Base-by-base conservation (phyloP, 257 asterid genomes). In the Salvia hispanica region DNA sequence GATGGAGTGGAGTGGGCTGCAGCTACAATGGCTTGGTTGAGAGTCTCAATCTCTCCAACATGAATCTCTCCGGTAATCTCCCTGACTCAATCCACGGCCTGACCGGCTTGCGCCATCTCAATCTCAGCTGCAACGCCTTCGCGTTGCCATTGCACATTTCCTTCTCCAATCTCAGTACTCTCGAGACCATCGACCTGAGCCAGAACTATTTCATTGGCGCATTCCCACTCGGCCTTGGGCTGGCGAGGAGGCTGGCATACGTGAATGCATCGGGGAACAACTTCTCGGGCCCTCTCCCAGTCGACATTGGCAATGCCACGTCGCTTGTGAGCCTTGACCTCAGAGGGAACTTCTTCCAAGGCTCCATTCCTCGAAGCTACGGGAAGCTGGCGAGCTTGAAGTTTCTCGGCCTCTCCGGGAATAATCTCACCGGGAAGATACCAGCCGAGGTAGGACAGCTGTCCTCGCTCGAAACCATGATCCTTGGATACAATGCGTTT, bases 381-480 rank as follows among this genome's bases (percentile, higher is more conserved):
- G 76, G 25, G 84, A 84, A 66, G 45, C 62, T 90, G 80, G 63
- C 44, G 50, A 79, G 67, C 9, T 21, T 90, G 76, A 87, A 66
- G 81, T 90, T 79, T 76, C 90, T 90, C 53, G 97, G 97, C 37
- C 88, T 90, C 21, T 90, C 97, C 0, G 83, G 86, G 70, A 81
- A 81, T 47, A 73, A 58, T 36, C 70, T 81, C 16, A 74, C 77
- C 0, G 79, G 86, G 7, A 21, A 4, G 8, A 48, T 81, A n/a
- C 86, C 83, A 0, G 51, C 47, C 9, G 81, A 75, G 67, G 40
- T 81, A 0, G 86, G 86, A 4, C 78, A 46, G 34, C 4, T 81
- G 55, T 53, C 74, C 0, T 34, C 66, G 0, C 47, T 81, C 25
- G 83, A 78, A 77, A 76, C 80, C 2, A 66, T 69, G 5, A 72